A percentile compares a stretch with the other conserved stretches of the same genome.
These are phyloP conservation scores for Voacanga thouarsii DNA, from an alignment of 257 asterid species.

Conservation along the genomic window DNA sequence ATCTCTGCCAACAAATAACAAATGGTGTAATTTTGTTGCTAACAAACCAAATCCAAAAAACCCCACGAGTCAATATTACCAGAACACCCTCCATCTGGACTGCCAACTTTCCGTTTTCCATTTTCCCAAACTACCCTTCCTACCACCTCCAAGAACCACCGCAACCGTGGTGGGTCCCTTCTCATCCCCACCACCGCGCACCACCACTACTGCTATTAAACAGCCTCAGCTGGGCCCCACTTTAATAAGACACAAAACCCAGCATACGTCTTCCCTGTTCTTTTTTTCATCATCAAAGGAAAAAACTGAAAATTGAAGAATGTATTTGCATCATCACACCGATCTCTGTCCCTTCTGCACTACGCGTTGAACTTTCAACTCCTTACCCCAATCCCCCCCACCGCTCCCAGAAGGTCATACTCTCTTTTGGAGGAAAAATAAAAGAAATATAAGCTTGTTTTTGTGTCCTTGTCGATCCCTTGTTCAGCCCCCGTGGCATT, in stretches of 20 bases:
- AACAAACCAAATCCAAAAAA: neutral
- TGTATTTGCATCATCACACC: constrained; percentile 15
- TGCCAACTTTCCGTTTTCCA: neutral
- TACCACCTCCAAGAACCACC: constrained; percentile 33
- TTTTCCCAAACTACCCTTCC: constrained; percentile 25
- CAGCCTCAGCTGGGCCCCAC: constrained; percentile 31
- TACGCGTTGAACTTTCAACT: constrained; percentile 46
- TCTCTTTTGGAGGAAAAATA: neutral
- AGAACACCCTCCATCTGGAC: constrained; percentile 2
- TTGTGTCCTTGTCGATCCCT: constrained; percentile 45
- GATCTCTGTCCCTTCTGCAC: constrained; percentile 42
- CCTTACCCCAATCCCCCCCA: neutral
- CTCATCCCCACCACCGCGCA: constrained; percentile 10
- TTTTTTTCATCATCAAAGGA: constrained; percentile 7
- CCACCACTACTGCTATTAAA: constrained; percentile 15
- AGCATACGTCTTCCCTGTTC: constrained; percentile 1
- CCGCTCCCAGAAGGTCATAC: neutral
- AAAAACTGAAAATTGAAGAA: neutral
- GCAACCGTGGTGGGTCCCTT: constrained; percentile 26
- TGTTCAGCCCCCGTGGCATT: constrained; percentile 34
- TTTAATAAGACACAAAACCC: neutral
- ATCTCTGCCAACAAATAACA: neutral
- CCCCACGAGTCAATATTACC: neutral
- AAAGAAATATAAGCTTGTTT: neutral
- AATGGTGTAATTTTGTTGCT: neutral